Evolutionary conservation across 2,329 filamentous ascomycete genomes (phyloP).

Genomic region (Elsinoe ampelina): DNA sequence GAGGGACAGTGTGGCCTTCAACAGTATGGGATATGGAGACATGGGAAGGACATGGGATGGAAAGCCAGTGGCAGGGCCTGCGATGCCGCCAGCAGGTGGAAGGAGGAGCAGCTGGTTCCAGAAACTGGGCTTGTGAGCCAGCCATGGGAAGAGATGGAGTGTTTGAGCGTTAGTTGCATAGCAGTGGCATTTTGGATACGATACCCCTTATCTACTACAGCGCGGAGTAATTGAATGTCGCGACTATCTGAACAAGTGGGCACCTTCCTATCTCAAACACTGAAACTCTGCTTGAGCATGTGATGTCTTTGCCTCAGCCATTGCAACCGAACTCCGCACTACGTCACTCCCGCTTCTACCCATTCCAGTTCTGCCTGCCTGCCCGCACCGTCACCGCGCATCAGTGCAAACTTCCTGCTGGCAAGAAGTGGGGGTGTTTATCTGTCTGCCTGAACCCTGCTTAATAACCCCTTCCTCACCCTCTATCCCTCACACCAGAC

Average conservation of each 20-base stretch:
- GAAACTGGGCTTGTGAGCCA: constrained; percentile 1
- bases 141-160: not conserved
- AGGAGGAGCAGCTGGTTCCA: constrained; percentile 17
- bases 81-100: constrained; percentile 18
- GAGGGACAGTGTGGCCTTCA: constrained; percentile 16
- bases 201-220: not conserved
- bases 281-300: too few species aligned
- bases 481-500: not conserved
- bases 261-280: too few species aligned
- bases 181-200: constrained; percentile 6
- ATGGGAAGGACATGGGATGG: constrained; percentile 34
- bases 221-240: not conserved
- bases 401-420: too few species aligned
- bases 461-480: not conserved
- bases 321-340: not conserved
- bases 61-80: constrained; percentile 25
- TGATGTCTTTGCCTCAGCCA: too few species aligned
- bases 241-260: not conserved
- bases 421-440: not conserved
- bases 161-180: constrained; percentile 1
- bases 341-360: not conserved
- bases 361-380: not conserved
- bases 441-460: constrained; percentile 2
- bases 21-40: constrained; percentile 25
- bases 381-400: not conserved